A percentile compares a stretch with the other conserved stretches of the same genome.
Conservation (phyloP, 116 monocot species). For the Iris pallida region DNA sequence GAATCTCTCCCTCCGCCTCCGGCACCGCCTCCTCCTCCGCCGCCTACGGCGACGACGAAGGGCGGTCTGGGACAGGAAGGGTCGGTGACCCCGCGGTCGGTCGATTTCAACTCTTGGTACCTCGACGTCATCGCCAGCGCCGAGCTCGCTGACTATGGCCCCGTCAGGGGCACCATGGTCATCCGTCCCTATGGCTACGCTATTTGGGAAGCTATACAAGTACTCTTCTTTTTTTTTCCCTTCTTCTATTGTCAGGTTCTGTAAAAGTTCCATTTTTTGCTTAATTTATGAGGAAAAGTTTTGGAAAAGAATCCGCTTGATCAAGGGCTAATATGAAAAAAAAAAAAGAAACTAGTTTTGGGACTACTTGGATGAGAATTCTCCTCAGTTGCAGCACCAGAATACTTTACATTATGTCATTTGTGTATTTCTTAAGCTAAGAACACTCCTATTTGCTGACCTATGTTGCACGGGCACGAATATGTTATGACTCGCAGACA, state of each 20-base stretch:
- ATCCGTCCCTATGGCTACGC: constrained; percentile 97
- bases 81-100: constrained; percentile 66
- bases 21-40: constrained; percentile 7
- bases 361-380: too few relatives aligned
- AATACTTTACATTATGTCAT: too few relatives aligned
- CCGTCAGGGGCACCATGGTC: constrained; percentile 97
- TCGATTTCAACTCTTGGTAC: constrained; percentile 95
- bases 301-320: too few relatives aligned
- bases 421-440: too few relatives aligned
- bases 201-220: constrained; percentile 96
- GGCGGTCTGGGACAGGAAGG: constrained; percentile 17
- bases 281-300: too few relatives aligned
- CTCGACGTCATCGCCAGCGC: constrained; percentile 78
- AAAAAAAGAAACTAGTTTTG: too few relatives aligned
- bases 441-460: too few relatives aligned
- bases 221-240: constrained; percentile 8
- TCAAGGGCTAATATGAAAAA: too few relatives aligned
- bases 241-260: neutral
- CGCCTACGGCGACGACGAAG: constrained; percentile 12
- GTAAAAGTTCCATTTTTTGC: too few relatives aligned
- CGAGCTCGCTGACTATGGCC: constrained; percentile 98
- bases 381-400: too few relatives aligned
- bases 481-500: too few relatives aligned
- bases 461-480: too few relatives aligned
- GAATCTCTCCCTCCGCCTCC: constrained; percentile 12